Evolutionary conservation across 331 rosid species (phyloP).

Genomic region (Pyrus hybrid): DNA sequence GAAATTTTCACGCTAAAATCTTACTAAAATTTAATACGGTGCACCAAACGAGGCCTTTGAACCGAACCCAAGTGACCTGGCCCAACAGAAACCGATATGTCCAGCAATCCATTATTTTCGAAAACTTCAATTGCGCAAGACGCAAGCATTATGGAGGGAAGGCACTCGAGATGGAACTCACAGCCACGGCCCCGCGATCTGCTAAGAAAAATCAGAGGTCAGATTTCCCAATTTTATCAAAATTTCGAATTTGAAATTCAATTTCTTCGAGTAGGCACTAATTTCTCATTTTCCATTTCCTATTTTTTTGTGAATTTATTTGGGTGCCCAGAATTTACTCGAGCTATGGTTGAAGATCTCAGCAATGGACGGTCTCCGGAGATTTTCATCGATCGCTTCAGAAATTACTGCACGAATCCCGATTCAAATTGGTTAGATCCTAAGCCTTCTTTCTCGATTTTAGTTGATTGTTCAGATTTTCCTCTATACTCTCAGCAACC

Average conservation of each 20-base stretch:
- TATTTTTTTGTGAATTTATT: not conserved
- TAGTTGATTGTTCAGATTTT: not conserved
- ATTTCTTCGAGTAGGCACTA: not conserved
- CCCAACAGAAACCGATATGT: not conserved
- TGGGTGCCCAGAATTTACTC: conserved; percentile 51
- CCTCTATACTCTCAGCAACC: not conserved
- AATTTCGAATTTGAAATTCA: not conserved
- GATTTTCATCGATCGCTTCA: conserved; percentile 55
- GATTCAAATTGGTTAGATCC: conserved; percentile 39
- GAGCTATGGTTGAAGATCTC: conserved; percentile 38
- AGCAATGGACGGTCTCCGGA: conserved; percentile 45
- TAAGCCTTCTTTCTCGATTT: not conserved
- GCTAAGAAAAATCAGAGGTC: conserved; percentile 62
- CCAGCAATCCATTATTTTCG: not conserved
- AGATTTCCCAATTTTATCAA: not conserved
- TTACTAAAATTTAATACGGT: too few relatives aligned
- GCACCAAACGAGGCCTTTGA: too few relatives aligned
- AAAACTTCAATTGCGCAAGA: not conserved
- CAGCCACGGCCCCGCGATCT: conserved; percentile 20
- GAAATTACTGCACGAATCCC: conserved; percentile 44
- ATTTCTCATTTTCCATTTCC: not conserved
- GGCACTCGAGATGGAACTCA: conserved; percentile 10
- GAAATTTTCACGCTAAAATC: too few relatives aligned
- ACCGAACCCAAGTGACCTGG: too few relatives aligned
- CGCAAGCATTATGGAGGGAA: conserved; percentile 60